Base-by-base conservation (phyloP, 2,329 filamentous ascomycete species). In the Fusarium lyarnte region DNA sequence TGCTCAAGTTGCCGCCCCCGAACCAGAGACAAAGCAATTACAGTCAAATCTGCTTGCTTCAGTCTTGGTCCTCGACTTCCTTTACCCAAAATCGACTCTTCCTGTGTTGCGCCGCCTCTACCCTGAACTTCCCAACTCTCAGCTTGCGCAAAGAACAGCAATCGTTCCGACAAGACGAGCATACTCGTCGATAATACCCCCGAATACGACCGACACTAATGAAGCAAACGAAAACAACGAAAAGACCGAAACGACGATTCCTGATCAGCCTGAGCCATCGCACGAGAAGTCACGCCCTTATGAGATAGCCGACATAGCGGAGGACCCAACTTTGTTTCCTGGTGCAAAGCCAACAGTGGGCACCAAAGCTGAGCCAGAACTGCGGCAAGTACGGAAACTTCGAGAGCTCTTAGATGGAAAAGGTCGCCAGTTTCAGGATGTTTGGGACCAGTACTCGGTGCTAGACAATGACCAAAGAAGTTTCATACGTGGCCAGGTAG, bases 51-150 rank as follows among this genome's bases (percentile, higher is more conserved):
- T 87, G 61, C 79, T 80, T 42, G 84, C 86, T 33, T 88, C 87
- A 8, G 75, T 83, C 13, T 85, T 88, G 60, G 79, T 87, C 52
- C 84, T 90, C 77, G 88, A 89, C 77, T 89, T 89, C 59, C 78
- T 89, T 13, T 89, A 89, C 58, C 87, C 87, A 9, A 83, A 75
- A 38, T 84, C 83, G 14, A 82, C 86, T 16, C 63, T 84, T 17
- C 79, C 82, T 19, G 79, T 86, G 9, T 73, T 87, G 66, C 83
- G 84, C 45, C 82, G 82, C 33, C 73, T 81, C 14, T 80, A 81
- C 47, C 78, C 79, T n/a, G 70, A 70, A 27, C 46, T 80, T 5
- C 74, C 76, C 12, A 73, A 66, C 46, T 58, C 76, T 27, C 79
- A 75, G 45, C 59, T 75, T 52, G 72, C 67, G 17, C 66, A 61